Percentiles rank a stretch among this genome's conserved stretches.
phyloP scores from a whole-genome alignment of 2,329 filamentous ascomycete genomes.

The Penicillium freii region DNA sequence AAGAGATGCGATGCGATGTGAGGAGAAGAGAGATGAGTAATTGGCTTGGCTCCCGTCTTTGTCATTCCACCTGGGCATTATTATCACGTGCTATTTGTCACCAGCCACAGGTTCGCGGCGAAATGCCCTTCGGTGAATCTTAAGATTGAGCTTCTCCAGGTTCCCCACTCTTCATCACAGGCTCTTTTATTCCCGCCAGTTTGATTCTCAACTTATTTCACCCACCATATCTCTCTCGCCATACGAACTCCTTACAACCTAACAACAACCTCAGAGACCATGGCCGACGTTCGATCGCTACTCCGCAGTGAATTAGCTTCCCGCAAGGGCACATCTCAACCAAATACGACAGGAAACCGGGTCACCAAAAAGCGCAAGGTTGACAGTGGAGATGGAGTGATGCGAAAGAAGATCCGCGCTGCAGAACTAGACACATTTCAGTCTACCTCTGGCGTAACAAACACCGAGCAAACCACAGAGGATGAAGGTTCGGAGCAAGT shows the following conservation, averaged over 20 bases:
- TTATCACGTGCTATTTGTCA: conserved; percentile 4
- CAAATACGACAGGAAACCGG: conserved; percentile 35
- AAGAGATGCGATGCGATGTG: conserved; percentile 1
- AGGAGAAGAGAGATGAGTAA: conserved; percentile 1
- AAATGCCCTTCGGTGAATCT: conserved; percentile 9
- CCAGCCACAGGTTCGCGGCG: conserved; percentile 13
- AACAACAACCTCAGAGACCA: conserved; percentile 34
- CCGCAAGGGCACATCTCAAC: conserved; percentile 66
- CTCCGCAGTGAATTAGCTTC: conserved; percentile 74
- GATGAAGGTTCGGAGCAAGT: conserved; percentile 30
- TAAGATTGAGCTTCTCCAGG: conserved; percentile 24
- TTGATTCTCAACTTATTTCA: conserved; percentile 5
- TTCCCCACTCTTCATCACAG: conserved; percentile 27
- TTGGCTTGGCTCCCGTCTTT: conserved; percentile 6
- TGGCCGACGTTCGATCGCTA: conserved; percentile 78
- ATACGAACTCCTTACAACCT: neutral
- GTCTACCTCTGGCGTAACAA: conserved; percentile 32
- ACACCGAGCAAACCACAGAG: conserved; percentile 26
- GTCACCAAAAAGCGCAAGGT: conserved; percentile 57
- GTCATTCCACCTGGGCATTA: neutral
- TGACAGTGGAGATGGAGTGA: conserved; percentile 39
- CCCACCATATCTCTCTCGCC: neutral
- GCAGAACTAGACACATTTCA: conserved; percentile 32
- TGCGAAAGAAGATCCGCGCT: conserved; percentile 47
- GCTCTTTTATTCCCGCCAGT: conserved; percentile 16